Evolutionary conservation across 345 rosid genomes (phyloP).

Genomic region (Citrus trifoliata): DNA sequence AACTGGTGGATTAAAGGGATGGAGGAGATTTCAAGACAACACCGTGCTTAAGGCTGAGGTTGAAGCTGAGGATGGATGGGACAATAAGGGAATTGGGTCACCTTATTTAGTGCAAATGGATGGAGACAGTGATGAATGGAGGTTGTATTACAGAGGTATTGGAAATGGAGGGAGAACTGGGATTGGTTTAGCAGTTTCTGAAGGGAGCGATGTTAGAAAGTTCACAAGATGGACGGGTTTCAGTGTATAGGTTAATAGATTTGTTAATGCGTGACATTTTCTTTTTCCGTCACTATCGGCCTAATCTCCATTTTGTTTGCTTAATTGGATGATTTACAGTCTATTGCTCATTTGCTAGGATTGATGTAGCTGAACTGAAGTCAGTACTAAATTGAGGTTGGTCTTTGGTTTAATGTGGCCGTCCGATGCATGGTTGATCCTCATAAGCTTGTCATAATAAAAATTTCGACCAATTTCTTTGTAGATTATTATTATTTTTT

Average conservation of each 20-base stretch:
- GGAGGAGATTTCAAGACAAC: slow-evolving; percentile 47
- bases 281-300: background rate
- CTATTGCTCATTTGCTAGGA: background rate
- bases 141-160: slow-evolving; percentile 66
- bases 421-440: background rate
- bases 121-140: slow-evolving; percentile 59
- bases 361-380: background rate
- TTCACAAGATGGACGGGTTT: slow-evolving; percentile 60
- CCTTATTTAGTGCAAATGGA: slow-evolving; percentile 71
- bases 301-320: background rate
- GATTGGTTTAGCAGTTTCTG: slow-evolving; percentile 66
- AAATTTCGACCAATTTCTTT: background rate
- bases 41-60: slow-evolving; percentile 37
- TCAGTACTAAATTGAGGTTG: background rate
- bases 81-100: slow-evolving; percentile 55
- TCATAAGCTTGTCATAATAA: background rate
- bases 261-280: background rate
- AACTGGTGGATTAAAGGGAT: slow-evolving; percentile 53
- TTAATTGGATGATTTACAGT: background rate
- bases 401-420: background rate
- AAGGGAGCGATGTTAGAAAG: slow-evolving; percentile 39
- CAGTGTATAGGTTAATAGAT: slow-evolving; percentile 32
- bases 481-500: no score
- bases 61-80: slow-evolving; percentile 56
- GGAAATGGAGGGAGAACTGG: slow-evolving; percentile 61